phyloP scores from a whole-genome alignment of 208 protist genomes.

The Crithidia fasciculata region DNA sequence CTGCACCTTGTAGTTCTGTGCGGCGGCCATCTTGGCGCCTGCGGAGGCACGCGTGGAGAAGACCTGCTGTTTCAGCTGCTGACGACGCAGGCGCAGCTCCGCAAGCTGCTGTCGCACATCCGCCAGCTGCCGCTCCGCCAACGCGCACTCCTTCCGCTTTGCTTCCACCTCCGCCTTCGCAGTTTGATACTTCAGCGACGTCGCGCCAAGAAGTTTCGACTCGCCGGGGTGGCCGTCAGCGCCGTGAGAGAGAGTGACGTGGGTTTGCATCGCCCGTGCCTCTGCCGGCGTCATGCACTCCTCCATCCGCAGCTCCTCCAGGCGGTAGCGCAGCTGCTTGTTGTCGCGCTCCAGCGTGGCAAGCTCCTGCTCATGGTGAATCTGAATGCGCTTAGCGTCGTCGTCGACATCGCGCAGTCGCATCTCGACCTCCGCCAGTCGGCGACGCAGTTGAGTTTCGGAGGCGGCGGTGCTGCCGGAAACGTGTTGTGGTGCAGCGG shows the following conservation, averaged over 20 bases:
- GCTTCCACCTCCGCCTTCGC: slow-evolving; percentile 46
- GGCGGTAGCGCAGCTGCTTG: slow-evolving; percentile 36
- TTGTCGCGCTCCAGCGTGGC: slow-evolving; percentile 65
- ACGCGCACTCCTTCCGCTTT: slow-evolving; percentile 51
- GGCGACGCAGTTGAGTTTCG: slow-evolving; percentile 58
- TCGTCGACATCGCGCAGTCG: slow-evolving; percentile 79
- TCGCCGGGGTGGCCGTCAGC: slow-evolving; percentile 1
- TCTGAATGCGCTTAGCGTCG: slow-evolving; percentile 54
- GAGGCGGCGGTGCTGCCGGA: slow-evolving; percentile 4
- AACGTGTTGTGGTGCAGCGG: not conserved
- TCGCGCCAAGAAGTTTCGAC: slow-evolving; percentile 61
- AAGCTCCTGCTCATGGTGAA: slow-evolving; percentile 73
- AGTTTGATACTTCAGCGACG: slow-evolving; percentile 54
- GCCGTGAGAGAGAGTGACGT: slow-evolving; percentile 5
- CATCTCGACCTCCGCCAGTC: slow-evolving; percentile 66
- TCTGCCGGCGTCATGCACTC: slow-evolving; percentile 63
- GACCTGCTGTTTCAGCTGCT: slow-evolving; percentile 14
- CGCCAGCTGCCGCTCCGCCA: slow-evolving; percentile 49
- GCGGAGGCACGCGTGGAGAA: slow-evolving; percentile 3
- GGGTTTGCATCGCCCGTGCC: slow-evolving; percentile 9
- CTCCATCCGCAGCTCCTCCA: slow-evolving; percentile 77
- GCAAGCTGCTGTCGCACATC: slow-evolving; percentile 31
- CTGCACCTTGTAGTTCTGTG: slow-evolving; percentile 19
- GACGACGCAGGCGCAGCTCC: slow-evolving; percentile 31
- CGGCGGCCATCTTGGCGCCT: slow-evolving; percentile 14